A percentile compares a stretch with the other conserved stretches of the same genome.
These are phyloP conservation scores for Metarhizium album DNA, from an alignment of 2,329 filamentous ascomycete species.

Conservation along the genomic window DNA sequence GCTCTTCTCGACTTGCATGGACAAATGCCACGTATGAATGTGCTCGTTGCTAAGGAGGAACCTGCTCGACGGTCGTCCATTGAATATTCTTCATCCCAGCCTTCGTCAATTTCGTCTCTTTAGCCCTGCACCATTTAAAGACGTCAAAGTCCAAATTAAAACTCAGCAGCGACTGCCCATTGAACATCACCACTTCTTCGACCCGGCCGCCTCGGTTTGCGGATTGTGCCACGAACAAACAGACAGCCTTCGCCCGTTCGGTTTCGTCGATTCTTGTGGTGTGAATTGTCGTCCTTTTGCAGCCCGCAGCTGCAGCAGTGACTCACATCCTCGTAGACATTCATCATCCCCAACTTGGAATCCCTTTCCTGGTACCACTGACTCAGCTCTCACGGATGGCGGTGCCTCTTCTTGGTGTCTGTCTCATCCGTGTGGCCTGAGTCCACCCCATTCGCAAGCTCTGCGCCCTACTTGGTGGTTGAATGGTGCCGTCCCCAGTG, in stretches of 20 bases:
- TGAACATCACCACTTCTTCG: neutral
- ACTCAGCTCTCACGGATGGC: neutral
- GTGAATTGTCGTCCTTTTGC: neutral
- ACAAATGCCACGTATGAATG: no score
- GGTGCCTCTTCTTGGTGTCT: neutral
- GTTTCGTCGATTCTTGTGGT: no score
- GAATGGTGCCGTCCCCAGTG: neutral
- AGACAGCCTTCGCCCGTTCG: no score
- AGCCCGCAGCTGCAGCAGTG: neutral
- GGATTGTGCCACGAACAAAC: neutral
- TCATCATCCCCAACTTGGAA: neutral
- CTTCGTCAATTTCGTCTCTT: neutral
- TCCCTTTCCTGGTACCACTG: no score
- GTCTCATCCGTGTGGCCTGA: neutral
- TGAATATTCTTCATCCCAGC: neutral
- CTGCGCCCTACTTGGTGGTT: neutral
- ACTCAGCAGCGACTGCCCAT: neutral
- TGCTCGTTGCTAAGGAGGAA: neutral
- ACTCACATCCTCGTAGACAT: neutral
- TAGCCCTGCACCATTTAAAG: neutral
- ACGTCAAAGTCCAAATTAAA: neutral
- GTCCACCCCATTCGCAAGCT: neutral
- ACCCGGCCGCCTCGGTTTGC: neutral
- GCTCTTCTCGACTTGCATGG: no score
- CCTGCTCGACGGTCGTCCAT: no score